Evolutionary conservation across 345 rosid species (phyloP).

Genomic region (Angophora floribunda): DNA sequence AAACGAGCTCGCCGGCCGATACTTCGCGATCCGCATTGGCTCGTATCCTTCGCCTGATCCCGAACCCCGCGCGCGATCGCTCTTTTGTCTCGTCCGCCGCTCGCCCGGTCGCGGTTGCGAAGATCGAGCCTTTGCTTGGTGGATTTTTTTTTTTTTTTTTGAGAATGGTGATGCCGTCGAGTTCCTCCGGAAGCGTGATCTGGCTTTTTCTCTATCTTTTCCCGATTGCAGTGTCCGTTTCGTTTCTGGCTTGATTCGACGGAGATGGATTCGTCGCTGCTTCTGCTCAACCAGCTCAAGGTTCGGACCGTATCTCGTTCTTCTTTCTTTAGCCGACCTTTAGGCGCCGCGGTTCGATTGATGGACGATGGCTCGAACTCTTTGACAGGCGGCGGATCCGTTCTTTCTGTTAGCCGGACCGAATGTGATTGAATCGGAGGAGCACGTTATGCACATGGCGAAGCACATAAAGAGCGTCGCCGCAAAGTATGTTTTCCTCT

Average conservation of each 20-base stretch:
- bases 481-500: constrained; percentile 38
- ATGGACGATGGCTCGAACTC: background rate
- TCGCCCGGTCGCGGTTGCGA: background rate
- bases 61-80: background rate
- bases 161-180: background rate
- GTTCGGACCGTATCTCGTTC: constrained; percentile 7
- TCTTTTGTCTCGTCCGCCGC: background rate
- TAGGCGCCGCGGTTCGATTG: background rate
- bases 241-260: background rate
- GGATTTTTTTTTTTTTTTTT: background rate
- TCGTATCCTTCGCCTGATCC: background rate
- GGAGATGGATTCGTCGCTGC: constrained; percentile 44
- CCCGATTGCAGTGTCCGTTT: background rate
- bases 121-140: background rate
- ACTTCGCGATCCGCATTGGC: background rate
- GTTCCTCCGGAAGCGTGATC: background rate
- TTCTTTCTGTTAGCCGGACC: constrained; percentile 93
- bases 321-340: background rate
- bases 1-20: background rate
- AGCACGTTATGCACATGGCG: constrained; percentile 77
- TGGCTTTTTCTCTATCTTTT: background rate
- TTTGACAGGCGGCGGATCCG: constrained; percentile 65
- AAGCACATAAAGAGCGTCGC: constrained; percentile 54
- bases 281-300: constrained; percentile 62
- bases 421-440: constrained; percentile 96